Evolutionary conservation across 1,284 basidiomycete genomes (phyloP).

Genomic region (Ganoderma boninense): DNA sequence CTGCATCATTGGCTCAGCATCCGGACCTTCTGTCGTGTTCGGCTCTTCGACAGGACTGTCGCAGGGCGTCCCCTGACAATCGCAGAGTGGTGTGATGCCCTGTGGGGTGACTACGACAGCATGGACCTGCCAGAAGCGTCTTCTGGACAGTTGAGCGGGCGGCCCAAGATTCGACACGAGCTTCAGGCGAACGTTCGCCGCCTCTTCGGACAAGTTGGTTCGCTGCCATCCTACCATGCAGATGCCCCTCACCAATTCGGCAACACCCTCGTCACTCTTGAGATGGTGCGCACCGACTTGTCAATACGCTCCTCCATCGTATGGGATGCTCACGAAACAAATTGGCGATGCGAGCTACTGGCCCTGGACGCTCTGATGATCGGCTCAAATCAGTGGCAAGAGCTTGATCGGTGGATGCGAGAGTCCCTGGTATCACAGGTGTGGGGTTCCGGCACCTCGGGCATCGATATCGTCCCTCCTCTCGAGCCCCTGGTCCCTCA

Average conservation of each 20-base stretch:
- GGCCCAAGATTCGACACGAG: not conserved
- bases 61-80: constrained; percentile 2
- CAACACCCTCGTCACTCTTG: not conserved
- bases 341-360: constrained; percentile 15
- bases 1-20: constrained; percentile 2
- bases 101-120: constrained; percentile 8
- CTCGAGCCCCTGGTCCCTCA: too few species aligned
- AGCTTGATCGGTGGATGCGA: constrained; percentile 7
- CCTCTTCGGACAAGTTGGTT: not conserved
- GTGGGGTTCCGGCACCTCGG: not conserved
- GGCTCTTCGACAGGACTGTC: constrained; percentile 8
- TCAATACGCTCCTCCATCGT: not conserved
- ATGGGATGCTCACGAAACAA: constrained; percentile 9
- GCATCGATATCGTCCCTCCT: not conserved
- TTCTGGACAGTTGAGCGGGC: not conserved
- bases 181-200: not conserved
- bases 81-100: constrained; percentile 11
- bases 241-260: not conserved
- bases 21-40: constrained; percentile 9
- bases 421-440: constrained; percentile 7
- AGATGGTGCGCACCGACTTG: not conserved
- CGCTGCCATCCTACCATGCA: not conserved
- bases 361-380: constrained; percentile 11
- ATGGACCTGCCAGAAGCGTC: not conserved
- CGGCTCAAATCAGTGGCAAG: not conserved